Evolutionary conservation across 164 flowering plant genomes (phyloP), one percentile per base, ranked within the genome.

Genomic region (Chloranthus sessilifolius): DNA sequence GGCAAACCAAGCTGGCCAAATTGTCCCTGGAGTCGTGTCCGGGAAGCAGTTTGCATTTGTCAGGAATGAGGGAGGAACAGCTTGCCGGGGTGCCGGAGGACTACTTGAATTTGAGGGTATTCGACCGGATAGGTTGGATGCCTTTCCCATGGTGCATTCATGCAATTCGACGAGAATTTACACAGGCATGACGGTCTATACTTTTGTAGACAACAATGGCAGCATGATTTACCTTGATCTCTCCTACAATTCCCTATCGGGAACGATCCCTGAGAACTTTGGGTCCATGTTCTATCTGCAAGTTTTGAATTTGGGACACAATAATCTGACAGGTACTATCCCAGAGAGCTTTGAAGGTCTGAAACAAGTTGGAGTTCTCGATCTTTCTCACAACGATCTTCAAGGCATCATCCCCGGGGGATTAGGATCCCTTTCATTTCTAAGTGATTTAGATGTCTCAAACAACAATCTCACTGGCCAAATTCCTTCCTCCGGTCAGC

Each of bases 1-100:
- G 23, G 73, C 92, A 24, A 45, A 59, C 43, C 81, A 79, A 60
- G 53, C 95, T 3, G 95, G 95, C 19, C 56, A 64, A 7, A 50
- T 83, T 29, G 44, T 53, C 19, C 77, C 84, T 7, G 90, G 88
- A 2, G 62, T 42, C 29, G 79, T 80, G 31, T 75, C 90, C 0
- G 94, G 97, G 37, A 86, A 80, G 66, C 77, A 77, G 66, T 85
- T 81, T 70, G 95, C 83, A 1, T 89, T 83, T 47, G 82, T 85
- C 43, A 79, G 92, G 51, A 85, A 85, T 54, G 91, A 82, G 60
- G 97, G 95, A 0, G 88, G 92, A 11, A 79, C 88, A 9, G 64
- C 75, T 26, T 89, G 95, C 60, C 64, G 84, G 43, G 92, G 95
- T 28, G 90, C 95, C 0, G 95, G 95, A 21, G 89, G 95, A 19